Evolutionary conservation across 2,329 filamentous ascomycete species (phyloP), one percentile per base, ranked within the genome.

Genomic region (Aspergillus costaricaensis): DNA sequence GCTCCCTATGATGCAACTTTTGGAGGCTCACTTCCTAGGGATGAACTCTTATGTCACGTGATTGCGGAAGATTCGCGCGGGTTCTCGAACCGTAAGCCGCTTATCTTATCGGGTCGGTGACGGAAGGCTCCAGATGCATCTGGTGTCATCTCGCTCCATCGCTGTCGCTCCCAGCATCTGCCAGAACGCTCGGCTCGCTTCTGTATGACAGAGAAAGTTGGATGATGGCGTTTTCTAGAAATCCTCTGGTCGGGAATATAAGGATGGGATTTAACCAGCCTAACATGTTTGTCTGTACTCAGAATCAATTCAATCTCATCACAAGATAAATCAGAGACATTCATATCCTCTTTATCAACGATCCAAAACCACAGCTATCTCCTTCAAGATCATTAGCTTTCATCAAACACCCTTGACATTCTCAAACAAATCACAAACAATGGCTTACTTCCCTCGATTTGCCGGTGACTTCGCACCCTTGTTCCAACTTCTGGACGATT

Each of bases 401-500:
- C 27, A 4, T 14, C 41, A 23, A 36, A 17, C 39, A 15, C 32
- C 12, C n/a, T 15, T 15, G 39, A 38, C 3, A 17, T 7, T 8
- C 5, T 36, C 25, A 21, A n/a, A 52, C 6, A 49, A 36, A 36
- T 15, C 30, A 41, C 10, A 6, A 27, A 49, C 15, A 50, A 80
- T 81, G 78, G 69, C 76, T 55, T 75, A 78, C 70, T 72, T 77
- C 57, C 68, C 76, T 48, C 71, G 71, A 62, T 68, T 76, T 57
- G 64, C 69, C 12, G 62, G 68, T 55, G 75, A 79, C 58, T 72
- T 80, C 60, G 62, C 70, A 48, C 77, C 78, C 12, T 70, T 81
- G 58, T 77, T 81, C 69, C 76, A 72, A 48, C 70, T 80, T 23
- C 69, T 80, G 53, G 77, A 80, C 50, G 75, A 78, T 68, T 77